Percentiles rank a stretch among this genome's conserved stretches.
Evolutionary conservation across 805 yeast genomes (phyloP).

Genomic region (Maudiozyma pseudohumilis): DNA sequence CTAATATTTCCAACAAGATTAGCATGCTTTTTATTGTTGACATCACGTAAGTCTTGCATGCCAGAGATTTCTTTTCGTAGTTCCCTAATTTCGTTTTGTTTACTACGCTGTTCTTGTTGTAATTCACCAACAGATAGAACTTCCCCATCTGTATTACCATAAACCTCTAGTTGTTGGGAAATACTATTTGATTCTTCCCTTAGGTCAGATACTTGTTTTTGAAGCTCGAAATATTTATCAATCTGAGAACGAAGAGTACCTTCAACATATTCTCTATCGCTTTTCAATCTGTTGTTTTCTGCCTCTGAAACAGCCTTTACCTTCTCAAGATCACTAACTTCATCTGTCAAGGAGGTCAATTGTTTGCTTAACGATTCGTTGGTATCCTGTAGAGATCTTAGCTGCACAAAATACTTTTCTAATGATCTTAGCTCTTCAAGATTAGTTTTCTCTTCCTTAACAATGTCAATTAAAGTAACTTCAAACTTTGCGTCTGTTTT

Average conservation of each 20-base stretch:
- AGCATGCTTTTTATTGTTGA: constrained; percentile 15
- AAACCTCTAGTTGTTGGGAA: constrained; percentile 20
- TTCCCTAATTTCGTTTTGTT: constrained; percentile 15
- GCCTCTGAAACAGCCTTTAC: constrained; percentile 23
- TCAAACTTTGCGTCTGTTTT: constrained; percentile 28
- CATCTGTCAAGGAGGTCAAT: constrained; percentile 6
- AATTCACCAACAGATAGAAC: constrained; percentile 24
- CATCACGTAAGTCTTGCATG: constrained; percentile 21
- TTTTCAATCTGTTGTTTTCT: constrained; percentile 16
- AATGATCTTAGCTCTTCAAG: constrained; percentile 16
- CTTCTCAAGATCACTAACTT: constrained; percentile 10
- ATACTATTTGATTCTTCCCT: constrained; percentile 15
- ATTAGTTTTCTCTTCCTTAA: constrained; percentile 27
- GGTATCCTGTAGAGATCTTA: constrained; percentile 4
- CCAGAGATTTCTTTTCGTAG: constrained; percentile 17
- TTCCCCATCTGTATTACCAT: constrained; percentile 12
- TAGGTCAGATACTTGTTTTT: constrained; percentile 19
- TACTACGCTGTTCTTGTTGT: constrained; percentile 13
- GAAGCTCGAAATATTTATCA: constrained; percentile 18
- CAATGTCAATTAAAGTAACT: constrained; percentile 26
- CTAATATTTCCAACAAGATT: constrained; percentile 14
- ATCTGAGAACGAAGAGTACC: constrained; percentile 23
- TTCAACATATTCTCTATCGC: constrained; percentile 13
- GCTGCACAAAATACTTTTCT: constrained; percentile 17
- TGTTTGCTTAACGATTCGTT: not conserved